Conservation (phyloP, 176 grass and related monocot genomes). For the Musa troglodytarum region DNA sequence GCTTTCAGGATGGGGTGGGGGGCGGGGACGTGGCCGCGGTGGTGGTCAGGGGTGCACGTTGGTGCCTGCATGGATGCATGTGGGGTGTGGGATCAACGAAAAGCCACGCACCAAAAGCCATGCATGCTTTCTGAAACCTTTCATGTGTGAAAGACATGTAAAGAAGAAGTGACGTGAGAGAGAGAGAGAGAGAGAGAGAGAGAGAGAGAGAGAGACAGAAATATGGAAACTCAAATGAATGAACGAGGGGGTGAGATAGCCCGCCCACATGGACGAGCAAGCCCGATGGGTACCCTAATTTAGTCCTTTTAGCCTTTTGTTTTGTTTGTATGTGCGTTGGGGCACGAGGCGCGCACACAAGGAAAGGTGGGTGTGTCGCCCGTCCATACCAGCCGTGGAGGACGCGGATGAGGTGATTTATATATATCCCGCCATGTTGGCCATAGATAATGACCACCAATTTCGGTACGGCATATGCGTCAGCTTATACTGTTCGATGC, state of each 20-base stretch:
- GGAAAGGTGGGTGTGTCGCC: background rate
- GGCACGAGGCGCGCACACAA: background rate
- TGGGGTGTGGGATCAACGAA: background rate
- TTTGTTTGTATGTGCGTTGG: background rate
- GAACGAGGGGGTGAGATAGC: background rate
- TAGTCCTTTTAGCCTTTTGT: background rate
- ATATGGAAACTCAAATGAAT: background rate
- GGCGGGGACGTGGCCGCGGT: too few relatives aligned
- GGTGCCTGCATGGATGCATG: conserved; percentile 3
- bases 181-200: background rate
- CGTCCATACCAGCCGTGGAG: background rate
- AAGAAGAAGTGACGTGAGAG: background rate
- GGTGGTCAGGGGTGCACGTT: background rate
- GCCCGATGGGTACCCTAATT: too few relatives aligned
- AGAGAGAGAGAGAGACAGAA: too few relatives aligned
- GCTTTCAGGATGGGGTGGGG: too few relatives aligned
- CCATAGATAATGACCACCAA: too few relatives aligned
- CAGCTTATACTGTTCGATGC: too few relatives aligned
- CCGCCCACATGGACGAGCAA: too few relatives aligned
- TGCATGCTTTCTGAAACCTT: background rate
- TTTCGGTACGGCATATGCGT: too few relatives aligned
- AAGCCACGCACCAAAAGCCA: background rate
- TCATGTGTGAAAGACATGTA: background rate
- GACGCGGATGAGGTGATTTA: background rate
- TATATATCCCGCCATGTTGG: too few relatives aligned